phyloP scores from a whole-genome alignment of 2,329 filamentous ascomycete genomes.

The Fusarium caatingaense region DNA sequence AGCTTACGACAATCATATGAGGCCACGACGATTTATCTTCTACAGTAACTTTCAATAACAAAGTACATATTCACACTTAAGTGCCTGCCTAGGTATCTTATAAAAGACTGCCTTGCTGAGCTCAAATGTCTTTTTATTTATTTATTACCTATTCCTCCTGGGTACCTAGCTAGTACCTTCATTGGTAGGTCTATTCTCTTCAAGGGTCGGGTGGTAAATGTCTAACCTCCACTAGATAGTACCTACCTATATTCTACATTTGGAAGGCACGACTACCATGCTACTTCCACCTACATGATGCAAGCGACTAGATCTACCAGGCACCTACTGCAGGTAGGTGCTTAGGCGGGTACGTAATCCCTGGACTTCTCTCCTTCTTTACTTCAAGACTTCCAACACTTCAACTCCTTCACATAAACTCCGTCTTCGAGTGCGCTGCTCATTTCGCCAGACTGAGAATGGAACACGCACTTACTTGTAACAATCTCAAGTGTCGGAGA shows the following conservation, averaged over 20 bases:
- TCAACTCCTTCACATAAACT: not conserved
- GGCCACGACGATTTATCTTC: conserved; percentile 22
- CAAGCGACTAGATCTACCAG: not conserved
- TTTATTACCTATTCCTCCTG: not conserved
- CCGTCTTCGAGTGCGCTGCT: not conserved
- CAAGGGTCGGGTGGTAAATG: not conserved
- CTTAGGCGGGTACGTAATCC: not conserved
- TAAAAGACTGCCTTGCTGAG: not conserved
- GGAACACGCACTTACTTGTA: conserved; percentile 83
- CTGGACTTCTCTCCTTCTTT: not conserved
- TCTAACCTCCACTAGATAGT: not conserved
- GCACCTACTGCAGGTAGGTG: not conserved
- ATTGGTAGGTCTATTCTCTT: not conserved
- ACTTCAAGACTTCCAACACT: not conserved
- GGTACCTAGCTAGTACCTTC: not conserved
- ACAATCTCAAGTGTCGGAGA: conserved; percentile 79
- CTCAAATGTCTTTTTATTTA: not conserved
- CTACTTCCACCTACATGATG: not conserved
- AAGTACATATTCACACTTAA: not conserved
- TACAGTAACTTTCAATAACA: conserved; percentile 1
- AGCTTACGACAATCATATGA: conserved; percentile 37
- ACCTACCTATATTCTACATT: not conserved
- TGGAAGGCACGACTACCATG: conserved; percentile 2
- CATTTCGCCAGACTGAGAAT: conserved; percentile 58
- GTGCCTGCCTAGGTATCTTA: not conserved